Conservation (phyloP, 2,329 filamentous ascomycete species). For the Neopestalotiopsis clavispora region DNA sequence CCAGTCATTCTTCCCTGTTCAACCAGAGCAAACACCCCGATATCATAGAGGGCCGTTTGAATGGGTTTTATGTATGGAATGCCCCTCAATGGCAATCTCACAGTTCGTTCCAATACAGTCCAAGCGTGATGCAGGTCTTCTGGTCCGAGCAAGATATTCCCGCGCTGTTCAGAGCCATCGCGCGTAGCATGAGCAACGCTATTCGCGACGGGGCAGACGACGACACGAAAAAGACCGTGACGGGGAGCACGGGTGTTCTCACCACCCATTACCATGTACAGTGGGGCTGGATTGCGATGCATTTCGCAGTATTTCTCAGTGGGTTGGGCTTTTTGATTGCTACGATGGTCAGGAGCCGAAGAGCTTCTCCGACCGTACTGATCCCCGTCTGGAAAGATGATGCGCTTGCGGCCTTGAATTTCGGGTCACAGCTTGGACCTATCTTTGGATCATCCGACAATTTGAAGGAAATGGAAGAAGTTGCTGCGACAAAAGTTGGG, state of each 20-base stretch:
- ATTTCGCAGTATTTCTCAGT: neutral
- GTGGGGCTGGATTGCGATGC: neutral
- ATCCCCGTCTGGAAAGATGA: neutral
- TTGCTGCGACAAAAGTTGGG: neutral
- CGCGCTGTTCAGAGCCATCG: neutral
- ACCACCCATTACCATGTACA: neutral
- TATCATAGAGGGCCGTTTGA: neutral
- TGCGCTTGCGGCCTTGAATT: neutral
- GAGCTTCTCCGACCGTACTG: too few relatives aligned
- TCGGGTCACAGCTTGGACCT: neutral
- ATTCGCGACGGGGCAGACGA: constrained; percentile 4
- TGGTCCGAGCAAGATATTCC: neutral
- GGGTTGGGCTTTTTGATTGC: neutral
- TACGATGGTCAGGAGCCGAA: neutral
- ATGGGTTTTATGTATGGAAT: neutral
- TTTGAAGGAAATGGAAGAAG: neutral
- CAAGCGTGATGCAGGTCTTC: neutral
- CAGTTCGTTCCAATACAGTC: neutral
- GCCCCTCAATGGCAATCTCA: too few relatives aligned
- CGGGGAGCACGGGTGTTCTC: neutral
- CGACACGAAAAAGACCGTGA: neutral
- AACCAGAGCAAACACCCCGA: neutral
- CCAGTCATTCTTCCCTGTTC: neutral
- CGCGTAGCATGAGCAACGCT: constrained; percentile 8
- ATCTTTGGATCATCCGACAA: neutral